phyloP scores from a whole-genome alignment of 2,329 filamentous ascomycete species.

The Fusarium armeniacum region DNA sequence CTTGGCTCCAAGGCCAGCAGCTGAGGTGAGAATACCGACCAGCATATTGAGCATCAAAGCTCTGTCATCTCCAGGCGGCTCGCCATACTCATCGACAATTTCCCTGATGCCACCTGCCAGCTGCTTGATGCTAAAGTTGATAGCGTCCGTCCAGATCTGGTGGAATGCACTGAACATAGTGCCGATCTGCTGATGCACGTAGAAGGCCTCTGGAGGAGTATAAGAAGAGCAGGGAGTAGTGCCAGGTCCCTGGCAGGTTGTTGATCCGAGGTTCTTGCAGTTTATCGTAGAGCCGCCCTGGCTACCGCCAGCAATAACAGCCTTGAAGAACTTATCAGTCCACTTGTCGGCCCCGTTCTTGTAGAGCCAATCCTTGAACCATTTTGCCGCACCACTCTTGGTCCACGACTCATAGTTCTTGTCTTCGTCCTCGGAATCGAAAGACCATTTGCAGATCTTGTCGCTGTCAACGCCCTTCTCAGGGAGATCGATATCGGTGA shows the following conservation, averaged over 20 bases:
- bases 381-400: background rate
- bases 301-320: background rate
- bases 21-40: conserved; percentile 24
- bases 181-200: conserved; percentile 24
- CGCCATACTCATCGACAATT: conserved; percentile 15
- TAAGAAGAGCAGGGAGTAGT: conserved; percentile 5
- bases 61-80: conserved; percentile 13
- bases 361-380: conserved; percentile 3
- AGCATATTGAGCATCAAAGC: conserved; percentile 33
- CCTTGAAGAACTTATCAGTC: conserved; percentile 4
- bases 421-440: background rate
- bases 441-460: background rate
- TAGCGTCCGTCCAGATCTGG: conserved; percentile 7
- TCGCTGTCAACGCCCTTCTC: background rate
- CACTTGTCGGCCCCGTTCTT: background rate
- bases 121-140: conserved; percentile 15
- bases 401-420: background rate
- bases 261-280: background rate
- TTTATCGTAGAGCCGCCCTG: background rate
- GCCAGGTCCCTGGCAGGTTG: conserved; percentile 9
- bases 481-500: background rate
- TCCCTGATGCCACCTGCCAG: conserved; percentile 15
- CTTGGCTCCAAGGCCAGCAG: background rate
- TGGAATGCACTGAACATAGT: conserved; percentile 16
- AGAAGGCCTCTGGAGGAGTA: conserved; percentile 18